phyloP scores from a whole-genome alignment of 371 early-diverging fungal species.

The Saksenaea vasiformis region DNA sequence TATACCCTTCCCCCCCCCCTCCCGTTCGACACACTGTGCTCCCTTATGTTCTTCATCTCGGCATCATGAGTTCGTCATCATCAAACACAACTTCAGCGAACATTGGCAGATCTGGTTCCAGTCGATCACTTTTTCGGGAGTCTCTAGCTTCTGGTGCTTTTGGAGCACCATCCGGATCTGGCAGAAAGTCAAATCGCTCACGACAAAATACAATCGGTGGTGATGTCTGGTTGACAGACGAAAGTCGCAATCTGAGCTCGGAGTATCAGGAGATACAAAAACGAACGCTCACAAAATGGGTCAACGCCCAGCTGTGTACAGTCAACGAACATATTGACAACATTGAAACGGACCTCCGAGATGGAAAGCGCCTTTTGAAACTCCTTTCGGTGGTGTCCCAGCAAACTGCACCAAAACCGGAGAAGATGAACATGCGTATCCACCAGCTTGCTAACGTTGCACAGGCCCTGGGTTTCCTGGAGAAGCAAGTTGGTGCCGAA shows the following conservation, averaged over 20 bases:
- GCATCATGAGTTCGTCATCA: slow-evolving; percentile 1
- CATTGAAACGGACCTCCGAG: slow-evolving; percentile 62
- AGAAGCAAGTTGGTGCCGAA: slow-evolving; percentile 58
- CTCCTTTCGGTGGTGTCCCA: slow-evolving; percentile 58
- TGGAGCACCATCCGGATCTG: slow-evolving; percentile 11
- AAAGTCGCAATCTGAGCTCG: slow-evolving; percentile 35
- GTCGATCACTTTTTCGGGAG: slow-evolving; percentile 19
- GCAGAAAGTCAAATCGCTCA: slow-evolving; percentile 9
- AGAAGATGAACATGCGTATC: slow-evolving; percentile 66
- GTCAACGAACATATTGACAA: slow-evolving; percentile 33
- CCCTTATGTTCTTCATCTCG: slow-evolving; percentile 2
- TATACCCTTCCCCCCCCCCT: neutral
- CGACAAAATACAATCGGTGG: slow-evolving; percentile 6
- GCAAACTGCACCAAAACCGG: slow-evolving; percentile 52
- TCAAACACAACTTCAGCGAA: slow-evolving; percentile 5
- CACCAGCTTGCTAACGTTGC: slow-evolving; percentile 82
- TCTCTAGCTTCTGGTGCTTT: neutral
- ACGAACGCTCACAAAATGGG: slow-evolving; percentile 83
- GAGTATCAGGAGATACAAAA: slow-evolving; percentile 68
- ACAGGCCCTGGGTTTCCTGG: slow-evolving; percentile 69
- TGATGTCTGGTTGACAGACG: slow-evolving; percentile 21
- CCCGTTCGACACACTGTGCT: slow-evolving; percentile 1
- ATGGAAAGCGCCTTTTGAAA: slow-evolving; percentile 61
- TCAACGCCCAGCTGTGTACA: slow-evolving; percentile 71
- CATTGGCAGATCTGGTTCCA: slow-evolving; percentile 22